phyloP scores from a whole-genome alignment of 495 filamentous ascomycete species.

The Ramalina peruviana region DNA sequence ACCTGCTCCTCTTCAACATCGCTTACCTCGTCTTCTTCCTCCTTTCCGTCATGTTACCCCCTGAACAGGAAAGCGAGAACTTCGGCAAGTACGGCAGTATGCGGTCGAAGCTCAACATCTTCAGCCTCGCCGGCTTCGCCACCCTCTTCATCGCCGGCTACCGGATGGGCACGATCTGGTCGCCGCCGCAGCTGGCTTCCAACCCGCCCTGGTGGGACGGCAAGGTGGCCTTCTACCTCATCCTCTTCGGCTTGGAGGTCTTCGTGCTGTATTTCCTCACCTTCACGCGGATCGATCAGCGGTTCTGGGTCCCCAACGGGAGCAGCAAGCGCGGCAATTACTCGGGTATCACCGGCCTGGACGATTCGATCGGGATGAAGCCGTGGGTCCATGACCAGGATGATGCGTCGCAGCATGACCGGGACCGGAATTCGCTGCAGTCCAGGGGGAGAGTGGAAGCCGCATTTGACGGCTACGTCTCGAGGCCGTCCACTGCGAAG shows the following conservation, averaged over 20 bases:
- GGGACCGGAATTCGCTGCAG: too few species aligned
- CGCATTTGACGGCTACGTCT: too few species aligned
- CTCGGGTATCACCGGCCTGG: neutral
- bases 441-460: too few species aligned
- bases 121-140: conserved; percentile 37
- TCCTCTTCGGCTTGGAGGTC: conserved; percentile 60
- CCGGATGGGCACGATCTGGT: conserved; percentile 43
- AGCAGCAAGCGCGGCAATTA: conserved; percentile 16
- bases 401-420: too few species aligned
- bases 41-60: conserved; percentile 38
- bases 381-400: neutral
- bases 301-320: conserved; percentile 50
- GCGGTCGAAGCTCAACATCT: conserved; percentile 45
- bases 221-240: conserved; percentile 60
- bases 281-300: conserved; percentile 48
- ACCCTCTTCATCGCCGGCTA: conserved; percentile 55
- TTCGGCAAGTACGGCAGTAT: conserved; percentile 53
- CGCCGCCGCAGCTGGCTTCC: conserved; percentile 29
- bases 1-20: conserved; percentile 50
- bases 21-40: conserved; percentile 60
- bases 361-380: neutral
- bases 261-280: conserved; percentile 48
- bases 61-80: conserved; percentile 39
- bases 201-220: conserved; percentile 52
- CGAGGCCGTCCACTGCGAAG: too few species aligned